Evolutionary conservation across 495 filamentous ascomycete genomes (phyloP).

Genomic region (Penicillium goetzii): DNA sequence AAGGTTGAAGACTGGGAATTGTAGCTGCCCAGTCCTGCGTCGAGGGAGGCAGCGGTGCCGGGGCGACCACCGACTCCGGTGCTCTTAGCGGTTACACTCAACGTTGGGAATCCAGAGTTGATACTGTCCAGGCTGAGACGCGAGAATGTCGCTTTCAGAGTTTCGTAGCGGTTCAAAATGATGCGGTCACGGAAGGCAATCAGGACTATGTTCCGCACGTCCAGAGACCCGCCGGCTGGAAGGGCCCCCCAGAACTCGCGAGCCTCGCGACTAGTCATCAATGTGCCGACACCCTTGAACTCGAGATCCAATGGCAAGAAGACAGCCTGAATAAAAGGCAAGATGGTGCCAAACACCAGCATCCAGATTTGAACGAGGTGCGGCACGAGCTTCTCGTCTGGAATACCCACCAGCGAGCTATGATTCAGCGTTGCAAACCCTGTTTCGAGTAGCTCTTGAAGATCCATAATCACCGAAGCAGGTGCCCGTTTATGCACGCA

Average conservation of each 20-base stretch:
- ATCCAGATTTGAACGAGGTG: constrained; percentile 93
- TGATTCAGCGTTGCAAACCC: constrained; percentile 89
- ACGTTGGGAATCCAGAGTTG: constrained; percentile 58
- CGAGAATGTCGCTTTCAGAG: constrained; percentile 87
- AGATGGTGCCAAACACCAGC: constrained; percentile 81
- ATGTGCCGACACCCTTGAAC: constrained; percentile 78
- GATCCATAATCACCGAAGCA: constrained; percentile 72
- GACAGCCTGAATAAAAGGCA: constrained; percentile 95
- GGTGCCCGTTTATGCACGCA: constrained; percentile 72
- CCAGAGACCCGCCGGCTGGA: constrained; percentile 59
- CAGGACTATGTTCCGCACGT: constrained; percentile 86
- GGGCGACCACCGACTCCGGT: constrained; percentile 57
- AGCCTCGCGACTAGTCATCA: constrained; percentile 76
- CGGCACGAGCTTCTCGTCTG: constrained; percentile 83
- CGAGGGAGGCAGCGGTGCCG: constrained; percentile 70
- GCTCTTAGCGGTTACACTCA: constrained; percentile 53
- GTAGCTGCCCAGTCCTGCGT: constrained; percentile 70
- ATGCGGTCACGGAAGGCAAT: constrained; percentile 89
- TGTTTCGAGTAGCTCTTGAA: constrained; percentile 75
- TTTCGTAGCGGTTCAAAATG: constrained; percentile 82
- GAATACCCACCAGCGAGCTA: constrained; percentile 66
- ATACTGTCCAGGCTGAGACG: constrained; percentile 83
- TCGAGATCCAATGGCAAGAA: constrained; percentile 94
- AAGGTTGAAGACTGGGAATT: constrained; percentile 75
- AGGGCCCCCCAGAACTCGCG: constrained; percentile 85